These are phyloP conservation scores for Xylariaceae sp. DNA, from an alignment of 2,329 filamentous ascomycete species.

Conservation along the genomic window DNA sequence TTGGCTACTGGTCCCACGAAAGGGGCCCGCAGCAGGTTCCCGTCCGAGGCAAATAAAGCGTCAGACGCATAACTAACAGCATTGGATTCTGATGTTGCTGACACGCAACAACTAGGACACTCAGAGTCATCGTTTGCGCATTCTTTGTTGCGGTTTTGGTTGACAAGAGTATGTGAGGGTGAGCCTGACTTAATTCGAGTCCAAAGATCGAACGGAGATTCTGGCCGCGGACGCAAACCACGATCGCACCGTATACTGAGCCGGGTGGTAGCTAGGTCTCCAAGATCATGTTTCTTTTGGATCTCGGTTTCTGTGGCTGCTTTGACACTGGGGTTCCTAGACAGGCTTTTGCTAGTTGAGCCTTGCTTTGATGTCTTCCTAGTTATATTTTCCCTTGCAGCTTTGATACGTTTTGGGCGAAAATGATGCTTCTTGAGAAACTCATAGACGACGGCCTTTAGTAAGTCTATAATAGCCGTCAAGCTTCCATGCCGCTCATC, in stretches of 20 bases:
- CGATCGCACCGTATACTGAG: slow-evolving; percentile 48
- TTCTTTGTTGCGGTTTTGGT: slow-evolving; percentile 14
- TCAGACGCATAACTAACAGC: background rate
- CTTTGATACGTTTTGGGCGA: slow-evolving; percentile 52
- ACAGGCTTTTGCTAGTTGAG: slow-evolving; percentile 8
- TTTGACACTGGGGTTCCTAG: too few relatives aligned
- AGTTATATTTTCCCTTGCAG: background rate
- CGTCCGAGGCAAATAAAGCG: slow-evolving; percentile 34
- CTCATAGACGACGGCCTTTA: slow-evolving; percentile 71
- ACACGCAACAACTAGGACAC: slow-evolving; percentile 3
- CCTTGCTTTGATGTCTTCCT: background rate
- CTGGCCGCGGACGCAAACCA: slow-evolving; percentile 40
- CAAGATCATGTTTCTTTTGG: slow-evolving; percentile 16
- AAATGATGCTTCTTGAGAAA: slow-evolving; percentile 79
- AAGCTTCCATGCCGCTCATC: slow-evolving; percentile 56
- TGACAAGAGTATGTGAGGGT: slow-evolving; percentile 19
- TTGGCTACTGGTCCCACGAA: slow-evolving; percentile 22
- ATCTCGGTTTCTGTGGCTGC: too few relatives aligned
- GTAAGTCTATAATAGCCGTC: slow-evolving; percentile 65
- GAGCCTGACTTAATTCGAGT: slow-evolving; percentile 45
- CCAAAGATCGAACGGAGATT: slow-evolving; percentile 46
- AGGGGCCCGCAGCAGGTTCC: slow-evolving; percentile 33
- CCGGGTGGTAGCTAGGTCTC: slow-evolving; percentile 38
- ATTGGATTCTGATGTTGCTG: background rate
- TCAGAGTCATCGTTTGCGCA: background rate